Evolutionary conservation across 805 yeast genomes (phyloP), one percentile per base, ranked within the genome.

Genomic region (Lipomyces oligophaga): DNA sequence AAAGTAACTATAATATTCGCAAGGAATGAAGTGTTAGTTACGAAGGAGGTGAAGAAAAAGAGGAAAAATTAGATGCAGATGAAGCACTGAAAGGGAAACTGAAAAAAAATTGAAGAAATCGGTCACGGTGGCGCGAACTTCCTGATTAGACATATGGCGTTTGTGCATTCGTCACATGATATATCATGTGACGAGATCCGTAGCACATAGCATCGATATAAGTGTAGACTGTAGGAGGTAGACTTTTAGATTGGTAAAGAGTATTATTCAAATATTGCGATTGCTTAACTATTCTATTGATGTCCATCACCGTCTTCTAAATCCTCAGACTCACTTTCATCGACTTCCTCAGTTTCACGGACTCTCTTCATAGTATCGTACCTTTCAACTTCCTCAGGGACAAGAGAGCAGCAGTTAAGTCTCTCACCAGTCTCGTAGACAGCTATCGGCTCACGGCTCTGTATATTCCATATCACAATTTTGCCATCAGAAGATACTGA

Each of bases 401-500:
- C 63, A 43, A 84, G 75, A 11, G 82, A 76, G 19, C 88, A 80
- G 68, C 96, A 90, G 64, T 86, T 90, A 53, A 93, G 74, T 60
- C 98, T 75, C 67, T 93, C 97, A 10, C 94, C 95, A 18, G 90
- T 77, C 54, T 82, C 86, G 63, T 88, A 90, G 2, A 87, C 93
- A 0, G 96, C 97, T 20, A 88, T 76, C 64, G 88, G 95, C 31
- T 85, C 94, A 58, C 75, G 74, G 1, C 69, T 60, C 0, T 67
- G 63, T 62, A 82, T 68, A 62, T 89, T 83, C 96, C 97, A 90
- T 2, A 90, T 84, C 5, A 93, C 95, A 42, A 90, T 82, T 60
- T 78, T 84, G 21, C 97, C 97, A 65, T 90, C 97, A 0, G 97
- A 85, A 0, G 96, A 85, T 10, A 88, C 85, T 2, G 95, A 83